phyloP scores from a whole-genome alignment of 2,329 filamentous ascomycete species.

The Chalara sp. region DNA sequence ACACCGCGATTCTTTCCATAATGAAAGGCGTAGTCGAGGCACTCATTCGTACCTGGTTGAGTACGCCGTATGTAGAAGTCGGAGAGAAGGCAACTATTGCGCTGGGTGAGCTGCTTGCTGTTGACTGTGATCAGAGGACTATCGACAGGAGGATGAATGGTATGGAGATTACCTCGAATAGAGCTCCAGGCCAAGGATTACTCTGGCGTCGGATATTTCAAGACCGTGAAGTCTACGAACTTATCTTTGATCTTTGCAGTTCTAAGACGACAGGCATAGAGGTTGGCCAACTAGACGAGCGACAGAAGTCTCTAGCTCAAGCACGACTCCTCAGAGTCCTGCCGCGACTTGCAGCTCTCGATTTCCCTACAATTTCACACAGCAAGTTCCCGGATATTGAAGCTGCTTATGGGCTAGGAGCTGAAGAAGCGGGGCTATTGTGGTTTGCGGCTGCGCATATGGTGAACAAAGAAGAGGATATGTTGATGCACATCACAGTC shows the following conservation, averaged over 20 bases:
- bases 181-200: conserved; percentile 40
- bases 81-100: conserved; percentile 45
- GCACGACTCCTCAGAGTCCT: conserved; percentile 25
- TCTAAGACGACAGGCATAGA: conserved; percentile 14
- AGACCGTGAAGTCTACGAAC: conserved; percentile 35
- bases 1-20: conserved; percentile 43
- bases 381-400: conserved; percentile 24
- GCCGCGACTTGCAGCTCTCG: conserved; percentile 22
- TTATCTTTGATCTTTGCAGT: conserved; percentile 36
- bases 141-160: conserved; percentile 26
- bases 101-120: conserved; percentile 47
- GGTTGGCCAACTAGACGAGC: conserved; percentile 20
- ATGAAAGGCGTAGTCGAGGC: conserved; percentile 42
- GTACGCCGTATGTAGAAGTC: conserved; percentile 45
- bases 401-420: conserved; percentile 11
- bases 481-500: conserved; percentile 28
- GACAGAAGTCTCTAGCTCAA: conserved; percentile 28
- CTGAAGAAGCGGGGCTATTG: conserved; percentile 19
- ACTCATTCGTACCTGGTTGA: conserved; percentile 47
- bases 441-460: conserved; percentile 26
- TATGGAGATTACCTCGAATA: conserved; percentile 31
- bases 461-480: conserved; percentile 26
- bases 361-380: conserved; percentile 21
- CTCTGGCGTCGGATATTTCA: conserved; percentile 49
- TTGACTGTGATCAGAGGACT: conserved; percentile 40